Conservation (phyloP, 345 rosid species). For the Gossypium raimondii region DNA sequence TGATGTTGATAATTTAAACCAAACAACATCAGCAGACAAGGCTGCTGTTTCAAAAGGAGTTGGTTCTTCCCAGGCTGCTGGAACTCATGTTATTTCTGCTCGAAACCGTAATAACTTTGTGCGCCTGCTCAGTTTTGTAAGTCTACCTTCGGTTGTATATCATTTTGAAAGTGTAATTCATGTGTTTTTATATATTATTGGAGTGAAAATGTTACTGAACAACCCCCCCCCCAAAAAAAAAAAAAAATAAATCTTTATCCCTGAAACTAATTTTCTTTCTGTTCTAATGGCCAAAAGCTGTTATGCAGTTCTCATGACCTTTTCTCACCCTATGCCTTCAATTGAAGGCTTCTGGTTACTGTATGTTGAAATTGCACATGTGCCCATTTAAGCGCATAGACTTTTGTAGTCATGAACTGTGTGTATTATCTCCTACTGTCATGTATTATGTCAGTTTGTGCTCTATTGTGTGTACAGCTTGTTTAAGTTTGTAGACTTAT, state of each 20-base stretch:
- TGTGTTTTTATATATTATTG: background rate
- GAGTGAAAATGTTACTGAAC: background rate
- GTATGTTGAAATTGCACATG: background rate
- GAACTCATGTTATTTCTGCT: slow-evolving; percentile 61
- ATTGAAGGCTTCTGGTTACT: background rate
- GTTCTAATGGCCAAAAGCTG: background rate
- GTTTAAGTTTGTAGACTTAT: background rate
- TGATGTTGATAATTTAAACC: slow-evolving; percentile 87
- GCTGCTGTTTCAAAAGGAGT: slow-evolving; percentile 57
- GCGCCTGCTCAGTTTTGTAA: slow-evolving; percentile 79
- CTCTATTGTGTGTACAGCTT: background rate
- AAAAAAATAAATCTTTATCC: background rate
- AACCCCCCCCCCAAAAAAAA: background rate
- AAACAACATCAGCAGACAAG: slow-evolving; percentile 62
- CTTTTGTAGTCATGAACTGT: background rate
- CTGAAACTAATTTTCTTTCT: background rate
- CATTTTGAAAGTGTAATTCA: background rate
- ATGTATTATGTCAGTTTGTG: background rate
- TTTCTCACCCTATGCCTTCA: background rate
- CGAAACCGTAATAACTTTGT: slow-evolving; percentile 50
- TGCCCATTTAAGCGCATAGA: background rate
- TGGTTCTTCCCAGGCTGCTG: slow-evolving; percentile 70
- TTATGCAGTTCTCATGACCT: background rate
- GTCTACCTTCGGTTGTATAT: slow-evolving; percentile 29
- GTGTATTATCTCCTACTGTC: background rate